Conservation (phyloP, 768 basidiomycete species). For the Collybia sp. region DNA sequence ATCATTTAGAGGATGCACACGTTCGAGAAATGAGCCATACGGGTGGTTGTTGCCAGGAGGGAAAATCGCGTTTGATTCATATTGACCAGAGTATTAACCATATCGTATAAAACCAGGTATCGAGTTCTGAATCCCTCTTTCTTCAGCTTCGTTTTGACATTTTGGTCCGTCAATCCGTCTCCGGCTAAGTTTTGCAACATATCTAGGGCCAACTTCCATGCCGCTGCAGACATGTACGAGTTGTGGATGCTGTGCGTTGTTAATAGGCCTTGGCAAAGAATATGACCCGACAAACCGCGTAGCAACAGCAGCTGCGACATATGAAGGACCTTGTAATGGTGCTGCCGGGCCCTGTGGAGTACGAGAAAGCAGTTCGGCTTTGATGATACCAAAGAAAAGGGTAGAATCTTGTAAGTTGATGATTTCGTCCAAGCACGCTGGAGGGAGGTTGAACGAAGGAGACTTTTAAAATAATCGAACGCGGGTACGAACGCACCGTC, state of each 20-base stretch:
- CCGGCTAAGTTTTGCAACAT: conserved; percentile 51
- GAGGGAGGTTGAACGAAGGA: not conserved
- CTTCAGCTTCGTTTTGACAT: conserved; percentile 49
- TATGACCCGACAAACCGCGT: conserved; percentile 40
- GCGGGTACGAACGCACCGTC: conserved; percentile 41
- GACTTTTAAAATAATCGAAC: not conserved
- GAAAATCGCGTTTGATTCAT: conserved; percentile 64
- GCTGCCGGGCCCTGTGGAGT: conserved; percentile 27
- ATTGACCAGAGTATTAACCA: conserved; percentile 54
- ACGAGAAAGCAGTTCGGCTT: conserved; percentile 52
- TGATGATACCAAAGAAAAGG: conserved; percentile 54
- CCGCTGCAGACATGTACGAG: conserved; percentile 75
- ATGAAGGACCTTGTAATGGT: conserved; percentile 34
- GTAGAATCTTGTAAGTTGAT: conserved; percentile 60
- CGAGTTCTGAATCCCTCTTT: conserved; percentile 47
- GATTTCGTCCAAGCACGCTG: conserved; percentile 70
- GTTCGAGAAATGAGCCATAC: conserved; percentile 35
- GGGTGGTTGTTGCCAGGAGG: conserved; percentile 61
- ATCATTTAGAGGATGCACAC: not conserved
- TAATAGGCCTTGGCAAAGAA: not conserved
- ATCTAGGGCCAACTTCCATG: conserved; percentile 71
- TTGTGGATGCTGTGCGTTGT: conserved; percentile 64
- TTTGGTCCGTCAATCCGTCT: conserved; percentile 48
- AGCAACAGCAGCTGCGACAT: conserved; percentile 54
- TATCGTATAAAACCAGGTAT: conserved; percentile 63